Percentiles rank a stretch among this genome's conserved stretches.
Evolutionary conservation across 306 rosid species (phyloP).

Genomic region (Glycyrrhiza uralensis): DNA sequence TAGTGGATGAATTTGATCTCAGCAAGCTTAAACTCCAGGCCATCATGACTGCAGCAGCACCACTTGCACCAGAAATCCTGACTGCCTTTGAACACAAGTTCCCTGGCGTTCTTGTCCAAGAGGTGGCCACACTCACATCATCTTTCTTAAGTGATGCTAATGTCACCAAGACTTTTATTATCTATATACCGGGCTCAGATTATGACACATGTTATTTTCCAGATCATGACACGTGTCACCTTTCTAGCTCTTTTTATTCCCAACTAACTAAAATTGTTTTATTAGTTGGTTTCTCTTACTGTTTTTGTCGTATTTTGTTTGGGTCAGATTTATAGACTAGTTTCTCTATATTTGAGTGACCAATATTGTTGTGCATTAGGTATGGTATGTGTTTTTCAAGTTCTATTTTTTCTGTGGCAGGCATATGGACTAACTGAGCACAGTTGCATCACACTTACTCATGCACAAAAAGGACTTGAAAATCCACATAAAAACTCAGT

Average conservation of each 20-base stretch:
- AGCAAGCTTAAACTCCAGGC: conserved; percentile 78
- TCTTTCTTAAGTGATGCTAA: neutral
- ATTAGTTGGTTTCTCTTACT: no score
- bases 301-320: no score
- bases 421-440: conserved; percentile 95
- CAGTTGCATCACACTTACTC: conserved; percentile 89
- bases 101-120: conserved; percentile 74
- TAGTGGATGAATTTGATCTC: conserved; percentile 79
- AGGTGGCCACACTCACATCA: conserved; percentile 34
- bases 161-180: neutral
- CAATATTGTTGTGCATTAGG: neutral
- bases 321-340: no score
- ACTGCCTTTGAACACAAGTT: conserved; percentile 70
- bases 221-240: no score
- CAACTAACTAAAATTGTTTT: no score
- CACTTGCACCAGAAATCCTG: conserved; percentile 84
- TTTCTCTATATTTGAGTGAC: neutral
- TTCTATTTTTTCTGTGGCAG: conserved; percentile 33
- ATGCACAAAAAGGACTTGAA: conserved; percentile 37
- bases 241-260: no score
- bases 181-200: no score
- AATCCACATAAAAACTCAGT: conserved; percentile 62
- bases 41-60: conserved; percentile 88
- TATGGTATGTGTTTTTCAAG: neutral
- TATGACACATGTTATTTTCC: no score